Percentiles rank a stretch among this genome's conserved stretches.
phyloP scores from a whole-genome alignment of 2,329 filamentous ascomycete genomes.

The Sarocladium brachiariae region DNA sequence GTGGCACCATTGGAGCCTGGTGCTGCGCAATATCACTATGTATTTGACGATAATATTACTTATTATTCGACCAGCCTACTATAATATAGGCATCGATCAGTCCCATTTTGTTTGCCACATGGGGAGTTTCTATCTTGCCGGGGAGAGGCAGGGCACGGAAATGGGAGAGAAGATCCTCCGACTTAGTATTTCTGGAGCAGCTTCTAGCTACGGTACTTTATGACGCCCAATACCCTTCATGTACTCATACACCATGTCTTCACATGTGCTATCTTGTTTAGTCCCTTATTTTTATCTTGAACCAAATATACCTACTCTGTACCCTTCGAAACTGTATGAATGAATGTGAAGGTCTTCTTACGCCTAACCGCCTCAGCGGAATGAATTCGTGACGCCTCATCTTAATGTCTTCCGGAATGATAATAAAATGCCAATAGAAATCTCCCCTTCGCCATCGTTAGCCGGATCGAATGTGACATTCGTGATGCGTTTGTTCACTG shows the following conservation, averaged over 20 bases:
- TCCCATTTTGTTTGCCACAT: background rate
- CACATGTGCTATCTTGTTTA: slow-evolving; percentile 3
- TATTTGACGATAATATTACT: too few species aligned
- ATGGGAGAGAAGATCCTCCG: background rate
- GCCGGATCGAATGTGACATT: too few species aligned
- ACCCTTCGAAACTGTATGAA: too few species aligned
- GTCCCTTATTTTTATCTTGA: background rate
- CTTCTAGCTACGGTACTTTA: background rate
- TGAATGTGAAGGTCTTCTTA: too few species aligned
- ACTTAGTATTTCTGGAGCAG: background rate
- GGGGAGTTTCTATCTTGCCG: background rate
- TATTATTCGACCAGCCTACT: background rate
- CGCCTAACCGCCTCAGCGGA: too few species aligned
- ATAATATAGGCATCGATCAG: background rate
- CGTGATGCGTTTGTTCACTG: too few species aligned
- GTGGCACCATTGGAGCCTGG: background rate
- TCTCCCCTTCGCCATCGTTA: too few species aligned
- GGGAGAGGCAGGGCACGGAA: too few species aligned
- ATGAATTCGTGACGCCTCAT: too few species aligned
- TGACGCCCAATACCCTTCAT: slow-evolving; percentile 8
- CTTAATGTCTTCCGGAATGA: too few species aligned
- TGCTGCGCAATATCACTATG: background rate
- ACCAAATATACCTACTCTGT: too few species aligned
- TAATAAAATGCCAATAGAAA: too few species aligned
- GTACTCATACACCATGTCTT: background rate